Conservation (phyloP, 2,329 filamentous ascomycete species). For the Penicillium rolfsii region DNA sequence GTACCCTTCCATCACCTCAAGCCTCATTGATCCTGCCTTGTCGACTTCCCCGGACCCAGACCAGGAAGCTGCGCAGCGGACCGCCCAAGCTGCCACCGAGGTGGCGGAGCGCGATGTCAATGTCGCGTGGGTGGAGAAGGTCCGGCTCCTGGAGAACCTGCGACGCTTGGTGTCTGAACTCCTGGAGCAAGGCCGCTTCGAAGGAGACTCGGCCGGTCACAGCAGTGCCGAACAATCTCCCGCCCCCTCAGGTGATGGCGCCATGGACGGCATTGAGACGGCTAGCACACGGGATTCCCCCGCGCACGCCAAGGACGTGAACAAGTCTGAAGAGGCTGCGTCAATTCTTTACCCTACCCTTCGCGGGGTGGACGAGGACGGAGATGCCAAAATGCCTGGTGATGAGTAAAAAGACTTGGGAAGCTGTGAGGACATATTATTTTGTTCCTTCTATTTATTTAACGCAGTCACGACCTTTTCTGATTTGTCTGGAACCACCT, state of each 20-base stretch:
- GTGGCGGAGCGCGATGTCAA: constrained; percentile 46
- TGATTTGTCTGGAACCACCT: constrained; percentile 8
- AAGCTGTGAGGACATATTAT: background rate
- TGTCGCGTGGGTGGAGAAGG: constrained; percentile 66
- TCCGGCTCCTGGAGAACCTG: constrained; percentile 64
- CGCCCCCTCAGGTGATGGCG: constrained; percentile 24
- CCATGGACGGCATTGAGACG: constrained; percentile 42
- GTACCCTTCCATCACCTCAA: constrained; percentile 39
- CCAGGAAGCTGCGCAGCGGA: constrained; percentile 38
- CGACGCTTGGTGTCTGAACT: constrained; percentile 60
- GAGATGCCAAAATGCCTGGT: constrained; percentile 42
- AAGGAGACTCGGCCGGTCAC: constrained; percentile 25
- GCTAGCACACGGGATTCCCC: constrained; percentile 44
- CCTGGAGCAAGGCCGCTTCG: constrained; percentile 58
- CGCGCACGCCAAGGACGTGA: constrained; percentile 43
- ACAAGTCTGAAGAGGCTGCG: constrained; percentile 30
- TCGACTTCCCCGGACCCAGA: constrained; percentile 37
- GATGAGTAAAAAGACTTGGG: constrained; percentile 23
- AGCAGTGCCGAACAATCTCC: constrained; percentile 21
- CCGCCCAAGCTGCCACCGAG: constrained; percentile 44
- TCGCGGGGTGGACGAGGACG: constrained; percentile 40
- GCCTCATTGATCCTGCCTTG: constrained; percentile 50
- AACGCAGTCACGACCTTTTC: constrained; percentile 27
- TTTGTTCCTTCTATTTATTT: constrained; percentile 6
- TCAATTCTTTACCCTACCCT: constrained; percentile 39